Percentiles rank a stretch among this genome's conserved stretches.
Evolutionary conservation across 1,139 yeast species (phyloP).

Genomic region (Hyphopichia khmerensis): DNA sequence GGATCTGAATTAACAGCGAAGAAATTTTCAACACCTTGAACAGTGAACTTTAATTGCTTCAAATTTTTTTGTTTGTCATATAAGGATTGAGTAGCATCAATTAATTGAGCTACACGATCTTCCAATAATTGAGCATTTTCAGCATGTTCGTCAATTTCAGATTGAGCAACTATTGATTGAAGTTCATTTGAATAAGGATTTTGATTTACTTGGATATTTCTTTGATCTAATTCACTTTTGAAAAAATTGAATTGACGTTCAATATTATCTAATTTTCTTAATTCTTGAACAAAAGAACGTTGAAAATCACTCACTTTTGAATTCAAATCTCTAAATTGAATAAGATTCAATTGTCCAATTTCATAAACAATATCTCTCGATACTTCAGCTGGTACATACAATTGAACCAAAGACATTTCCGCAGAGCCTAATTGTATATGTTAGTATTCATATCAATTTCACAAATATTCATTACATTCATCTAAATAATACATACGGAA

Average conservation of each 20-base stretch:
- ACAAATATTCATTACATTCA: neutral
- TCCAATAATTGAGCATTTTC: slow-evolving; percentile 60
- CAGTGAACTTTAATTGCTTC: slow-evolving; percentile 35
- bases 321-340: slow-evolving; percentile 73
- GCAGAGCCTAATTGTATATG: slow-evolving; percentile 51
- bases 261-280: slow-evolving; percentile 64
- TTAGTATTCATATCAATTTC: slow-evolving; percentile 16
- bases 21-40: slow-evolving; percentile 67
- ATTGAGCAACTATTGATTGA: slow-evolving; percentile 41
- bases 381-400: slow-evolving; percentile 71
- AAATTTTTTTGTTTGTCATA: slow-evolving; percentile 35
- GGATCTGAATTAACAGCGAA: slow-evolving; percentile 41
- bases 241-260: slow-evolving; percentile 63
- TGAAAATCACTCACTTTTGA: slow-evolving; percentile 68
- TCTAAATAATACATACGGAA: slow-evolving; percentile 52
- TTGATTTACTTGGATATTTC: slow-evolving; percentile 43
- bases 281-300: slow-evolving; percentile 67
- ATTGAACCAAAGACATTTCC: slow-evolving; percentile 74
- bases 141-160: slow-evolving; percentile 74
- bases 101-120: slow-evolving; percentile 40
- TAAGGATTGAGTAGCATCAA: slow-evolving; percentile 36
- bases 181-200: slow-evolving; percentile 49
- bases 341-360: slow-evolving; percentile 60
- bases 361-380: slow-evolving; percentile 64
- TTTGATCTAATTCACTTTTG: slow-evolving; percentile 46